Conservation (phyloP, 768 basidiomycete genomes). For the Leccinellum albellum region DNA sequence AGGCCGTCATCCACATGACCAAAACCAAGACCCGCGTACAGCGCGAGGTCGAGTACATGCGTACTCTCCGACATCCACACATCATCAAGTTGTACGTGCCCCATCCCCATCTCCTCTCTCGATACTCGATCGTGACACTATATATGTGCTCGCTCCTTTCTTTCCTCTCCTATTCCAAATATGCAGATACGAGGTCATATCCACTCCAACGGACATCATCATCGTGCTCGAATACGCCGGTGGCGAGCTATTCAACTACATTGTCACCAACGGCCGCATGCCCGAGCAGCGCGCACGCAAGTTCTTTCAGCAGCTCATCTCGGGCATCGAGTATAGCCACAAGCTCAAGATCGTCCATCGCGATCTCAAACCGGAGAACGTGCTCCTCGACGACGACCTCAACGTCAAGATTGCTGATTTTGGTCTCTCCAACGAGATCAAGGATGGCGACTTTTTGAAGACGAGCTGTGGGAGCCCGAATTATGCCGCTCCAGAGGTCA, state of each 20-base stretch:
- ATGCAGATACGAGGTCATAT: conserved; percentile 79
- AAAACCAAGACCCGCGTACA: conserved; percentile 91
- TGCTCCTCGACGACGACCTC: conserved; percentile 77
- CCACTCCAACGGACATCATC: conserved; percentile 92
- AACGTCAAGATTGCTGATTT: conserved; percentile 99
- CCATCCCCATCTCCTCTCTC: neutral
- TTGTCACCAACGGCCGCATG: conserved; percentile 92
- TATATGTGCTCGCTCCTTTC: neutral
- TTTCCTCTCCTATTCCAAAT: neutral
- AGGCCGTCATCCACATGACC: conserved; percentile 86
- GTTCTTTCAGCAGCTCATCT: conserved; percentile 98
- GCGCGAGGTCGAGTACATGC: conserved; percentile 96
- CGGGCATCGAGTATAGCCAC: conserved; percentile 96
- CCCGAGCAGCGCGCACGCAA: conserved; percentile 79
- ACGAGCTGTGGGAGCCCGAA: conserved; percentile 98
- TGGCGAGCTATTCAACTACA: conserved; percentile 97
- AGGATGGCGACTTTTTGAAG: conserved; percentile 93
- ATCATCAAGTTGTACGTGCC: conserved; percentile 89
- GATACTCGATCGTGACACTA: conserved; percentile 7
- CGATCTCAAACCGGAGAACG: conserved; percentile 97
- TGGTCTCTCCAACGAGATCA: conserved; percentile 92
- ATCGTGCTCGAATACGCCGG: conserved; percentile 97
- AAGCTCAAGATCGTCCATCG: conserved; percentile 96
- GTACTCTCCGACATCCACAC: conserved; percentile 89
- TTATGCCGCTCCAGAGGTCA: conserved; percentile 98